These are phyloP conservation scores for Backusella circina DNA, from an alignment of 192 early-diverging fungal species.

Conservation along the genomic window DNA sequence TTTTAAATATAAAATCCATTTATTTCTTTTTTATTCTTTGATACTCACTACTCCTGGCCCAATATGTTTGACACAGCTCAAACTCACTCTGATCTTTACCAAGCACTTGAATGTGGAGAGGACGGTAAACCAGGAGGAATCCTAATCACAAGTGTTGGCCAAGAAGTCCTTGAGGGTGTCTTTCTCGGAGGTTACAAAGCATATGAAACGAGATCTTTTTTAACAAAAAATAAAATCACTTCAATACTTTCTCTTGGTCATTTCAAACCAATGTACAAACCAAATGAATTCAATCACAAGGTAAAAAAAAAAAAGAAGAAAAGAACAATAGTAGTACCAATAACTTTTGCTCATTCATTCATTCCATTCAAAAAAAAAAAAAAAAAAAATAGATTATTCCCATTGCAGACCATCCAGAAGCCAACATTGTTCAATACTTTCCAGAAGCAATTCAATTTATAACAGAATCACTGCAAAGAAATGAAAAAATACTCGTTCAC, in stretches of 20 bases:
- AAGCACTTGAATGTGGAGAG: slow-evolving; percentile 17
- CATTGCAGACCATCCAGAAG: slow-evolving; percentile 37
- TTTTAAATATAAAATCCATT: too few relatives aligned
- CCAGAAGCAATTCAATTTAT: slow-evolving; percentile 61
- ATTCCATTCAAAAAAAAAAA: too few relatives aligned
- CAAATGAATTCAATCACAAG: slow-evolving; percentile 20
- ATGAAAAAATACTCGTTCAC: slow-evolving; percentile 64
- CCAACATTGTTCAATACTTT: slow-evolving; percentile 69
- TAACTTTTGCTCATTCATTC: background rate
- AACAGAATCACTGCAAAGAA: slow-evolving; percentile 29
- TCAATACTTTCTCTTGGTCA: slow-evolving; percentile 33
- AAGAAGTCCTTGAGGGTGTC: slow-evolving; percentile 20
- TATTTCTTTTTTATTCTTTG: background rate
- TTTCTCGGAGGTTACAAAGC: slow-evolving; percentile 34
- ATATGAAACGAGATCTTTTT: slow-evolving; percentile 15
- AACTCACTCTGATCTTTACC: slow-evolving; percentile 15
- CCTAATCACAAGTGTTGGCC: slow-evolving; percentile 28
- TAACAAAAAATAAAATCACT: slow-evolving; percentile 28
- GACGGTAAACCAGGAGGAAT: slow-evolving; percentile 33
- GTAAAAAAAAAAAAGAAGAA: background rate
- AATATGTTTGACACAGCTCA: background rate
- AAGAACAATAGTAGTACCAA: background rate
- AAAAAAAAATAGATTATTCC: slow-evolving; percentile 15
- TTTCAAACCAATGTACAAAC: slow-evolving; percentile 20
- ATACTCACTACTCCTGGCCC: background rate